Base-by-base conservation (phyloP, 2,329 filamentous ascomycete genomes). In the Curvularia eragrostidis region DNA sequence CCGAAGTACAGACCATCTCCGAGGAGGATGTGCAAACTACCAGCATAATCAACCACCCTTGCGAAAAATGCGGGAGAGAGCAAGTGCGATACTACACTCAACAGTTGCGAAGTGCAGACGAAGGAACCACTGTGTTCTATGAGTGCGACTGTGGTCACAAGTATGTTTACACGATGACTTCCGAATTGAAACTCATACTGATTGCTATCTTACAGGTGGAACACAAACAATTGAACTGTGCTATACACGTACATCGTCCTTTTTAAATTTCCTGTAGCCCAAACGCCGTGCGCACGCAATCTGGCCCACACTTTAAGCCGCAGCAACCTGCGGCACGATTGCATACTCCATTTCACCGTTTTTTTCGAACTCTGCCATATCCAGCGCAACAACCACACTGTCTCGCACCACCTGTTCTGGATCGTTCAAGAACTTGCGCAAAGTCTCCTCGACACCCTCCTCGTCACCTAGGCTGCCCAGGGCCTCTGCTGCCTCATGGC, bases 351-450 rank as follows among this genome's bases (percentile, higher is more conserved):
- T 81, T 78, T 97, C 87, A 41, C 91, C 91, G 67, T 88, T 91
- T 82, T 91, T 92, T 83, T 99, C 95, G 72, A 92, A 97, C 74
- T 97, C 94, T 10, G 93, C 95, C 92, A 99, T 99, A 77, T 99
- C 95, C 65, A 99, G 83, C 43, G 95, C 95, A 54, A 99, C 95
- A 68, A 97, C 87, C 38, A 97, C 89, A 77, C 94, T 98, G 74
- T 99, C 95, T 58, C 93, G 87, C 41, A 99, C 95, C 5, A 99
- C 93, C 76, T 91, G 87, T 78, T 98, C 94, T 60, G 92, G 87
- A 76, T 99, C 96, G 63, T 97, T 82, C 64, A 98, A 79, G 79
- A 97, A 98, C 63, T 83, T 84, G 78, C 87, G 91, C 72, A 99
- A 76, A 3, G 87, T 89, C 54, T 92, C 91, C 74, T 97, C 93